Evolutionary conservation across 306 rosid genomes (phyloP), one percentile per base, ranked within the genome.

Genomic region (cucumber (Cucumis sativus)): DNA sequence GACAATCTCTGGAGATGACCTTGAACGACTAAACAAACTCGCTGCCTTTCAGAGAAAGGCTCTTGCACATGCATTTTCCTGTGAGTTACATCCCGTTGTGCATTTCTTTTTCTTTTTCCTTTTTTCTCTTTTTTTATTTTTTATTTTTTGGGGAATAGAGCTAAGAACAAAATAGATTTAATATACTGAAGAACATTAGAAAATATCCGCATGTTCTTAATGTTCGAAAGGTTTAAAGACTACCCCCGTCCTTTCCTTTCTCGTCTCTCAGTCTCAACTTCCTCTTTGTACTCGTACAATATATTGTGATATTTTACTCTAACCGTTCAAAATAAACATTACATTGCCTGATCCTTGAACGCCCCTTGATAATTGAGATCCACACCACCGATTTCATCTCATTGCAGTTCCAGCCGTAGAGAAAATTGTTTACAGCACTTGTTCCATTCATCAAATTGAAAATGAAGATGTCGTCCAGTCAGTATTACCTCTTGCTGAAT

Each of bases 41-140:
- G 97, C 97, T 1, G 87, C 86, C 58, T 92, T 95, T 69, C 97
- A 92, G 84, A 87, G 84, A 75, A 90, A 90, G 78, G 97, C 96
- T 80, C 91, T 95, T 43, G 86, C 83, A 41, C 97, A 92, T 78
- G 97, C 97, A 6, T 83, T 95, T 28, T 86, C 88, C 65, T 90
- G 97, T 91, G 59, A 88, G 95, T 85, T 39, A 33, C 11, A 20
- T 37, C 21, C 45, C 6, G 39, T 25, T 2, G 30, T 39, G 7
- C 30, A 43, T 43, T 43, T 33, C 37, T 33, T 33, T 30, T 33
- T 33, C 37, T 33, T 3, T 33, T 5, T 33, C 37, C 37, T 33
- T 33, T 33, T 4, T 33, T 5, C 37, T 33, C 5, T 33, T 11
- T 14, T 45, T 45, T 45, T 45, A 10, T 11, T 2, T 30, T 30